Evolutionary conservation across 2,329 filamentous ascomycete genomes (phyloP), one percentile per base, ranked within the genome.

Genomic region (Trichoderma endophyticum): DNA sequence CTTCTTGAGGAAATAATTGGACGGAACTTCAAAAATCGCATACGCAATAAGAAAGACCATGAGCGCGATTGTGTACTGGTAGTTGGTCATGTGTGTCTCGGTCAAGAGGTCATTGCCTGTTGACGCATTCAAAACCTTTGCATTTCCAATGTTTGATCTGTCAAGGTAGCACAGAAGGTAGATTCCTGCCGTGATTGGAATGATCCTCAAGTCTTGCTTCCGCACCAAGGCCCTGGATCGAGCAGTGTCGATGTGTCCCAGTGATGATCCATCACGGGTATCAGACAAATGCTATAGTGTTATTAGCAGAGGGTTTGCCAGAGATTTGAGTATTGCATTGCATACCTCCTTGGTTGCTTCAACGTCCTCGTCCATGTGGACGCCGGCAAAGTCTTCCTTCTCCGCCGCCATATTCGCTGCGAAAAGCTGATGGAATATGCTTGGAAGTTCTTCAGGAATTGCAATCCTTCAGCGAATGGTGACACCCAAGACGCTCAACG

Each of bases 1-100:
- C n/a, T 61, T 61, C 59, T 61, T 61, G n/a, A 61, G 59, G 32
- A 61, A 61, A 39, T 61, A 61, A 4, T 61, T 61, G 59, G 59
- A 61, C 6, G 59, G 59, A n/a, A 61, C 59, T 36, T 61, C 59
- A 26, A 61, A 61, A 36, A 61, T 32, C 30, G 59, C 59, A 36
- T 61, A 61, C 9, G 59, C 59, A 24, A 61, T 61, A 2, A 61
- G 59, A 24, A 61, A 61, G 6, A 61, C 59, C 59, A 61, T 61
- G 59, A 61, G 59, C 21, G 59, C 59, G 8, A 61, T 61, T 12
- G 59, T 61, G 59, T 61, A 61, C 59, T 61, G 30, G 26, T 61
- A 61, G 32, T 5, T 61, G 32, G 11, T 36, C 59, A 61, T 61
- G 21, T 61, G 59, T 1, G 59, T 61, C 21, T 61, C 59, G 5